phyloP scores from a whole-genome alignment of 495 filamentous ascomycete species.

The Annulohypoxylon bovei region DNA sequence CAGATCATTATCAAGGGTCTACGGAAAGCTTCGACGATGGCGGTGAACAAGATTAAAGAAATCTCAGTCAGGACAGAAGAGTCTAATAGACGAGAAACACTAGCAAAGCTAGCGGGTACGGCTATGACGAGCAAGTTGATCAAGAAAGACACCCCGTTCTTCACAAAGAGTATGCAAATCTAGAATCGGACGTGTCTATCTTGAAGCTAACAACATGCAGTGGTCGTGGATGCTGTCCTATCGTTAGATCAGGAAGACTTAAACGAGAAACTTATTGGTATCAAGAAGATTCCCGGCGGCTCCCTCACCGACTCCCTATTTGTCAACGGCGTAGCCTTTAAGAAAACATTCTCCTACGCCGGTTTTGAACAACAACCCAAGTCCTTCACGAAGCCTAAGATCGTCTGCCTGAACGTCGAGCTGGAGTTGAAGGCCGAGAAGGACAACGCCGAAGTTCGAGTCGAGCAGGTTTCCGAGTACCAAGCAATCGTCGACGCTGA shows the following conservation, averaged over 20 bases:
- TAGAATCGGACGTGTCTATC: not conserved
- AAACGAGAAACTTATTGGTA: constrained; percentile 96
- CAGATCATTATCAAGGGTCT: constrained; percentile 98
- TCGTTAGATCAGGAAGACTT: constrained; percentile 97
- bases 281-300: constrained; percentile 97
- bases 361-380: constrained; percentile 99
- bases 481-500: constrained; percentile 99
- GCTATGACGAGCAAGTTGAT: constrained; percentile 99
- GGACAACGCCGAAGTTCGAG: constrained; percentile 97
- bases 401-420: constrained; percentile 97
- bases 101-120: constrained; percentile 89
- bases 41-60: constrained; percentile 98
- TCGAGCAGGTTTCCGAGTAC: constrained; percentile 98
- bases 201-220: constrained; percentile 54
- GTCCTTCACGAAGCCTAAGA: constrained; percentile 89
- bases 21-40: constrained; percentile 86
- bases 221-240: constrained; percentile 97
- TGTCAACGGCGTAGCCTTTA: constrained; percentile 98
- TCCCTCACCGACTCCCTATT: constrained; percentile 97
- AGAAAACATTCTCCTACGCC: constrained; percentile 99
- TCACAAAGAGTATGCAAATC: constrained; percentile 86
- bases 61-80: constrained; percentile 90
- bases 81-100: constrained; percentile 86
- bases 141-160: constrained; percentile 95
- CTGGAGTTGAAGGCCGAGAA: constrained; percentile 98